phyloP scores from a whole-genome alignment of 179 eudicot species.

The Amaranthus tricolor region DNA sequence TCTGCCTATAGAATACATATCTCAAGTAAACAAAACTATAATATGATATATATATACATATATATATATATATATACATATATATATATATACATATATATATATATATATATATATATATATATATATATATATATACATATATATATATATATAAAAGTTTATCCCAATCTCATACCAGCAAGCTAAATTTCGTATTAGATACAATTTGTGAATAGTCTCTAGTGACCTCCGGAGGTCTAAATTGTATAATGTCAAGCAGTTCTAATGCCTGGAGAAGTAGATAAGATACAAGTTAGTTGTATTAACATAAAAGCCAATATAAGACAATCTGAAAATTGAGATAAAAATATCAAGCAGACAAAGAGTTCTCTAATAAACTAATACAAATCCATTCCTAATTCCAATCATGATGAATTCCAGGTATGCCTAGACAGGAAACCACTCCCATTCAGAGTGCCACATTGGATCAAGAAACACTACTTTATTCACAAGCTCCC shows the following conservation, averaged over 20 bases:
- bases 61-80: no score
- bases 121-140: no score
- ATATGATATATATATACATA: no score
- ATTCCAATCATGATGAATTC: background rate
- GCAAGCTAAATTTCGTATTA: constrained; percentile 56
- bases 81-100: no score
- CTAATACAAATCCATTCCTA: no score
- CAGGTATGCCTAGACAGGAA: background rate
- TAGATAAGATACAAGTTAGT: constrained; percentile 13
- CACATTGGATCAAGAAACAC: background rate
- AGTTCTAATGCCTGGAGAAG: constrained; percentile 69
- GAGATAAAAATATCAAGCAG: background rate
- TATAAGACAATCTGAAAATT: background rate
- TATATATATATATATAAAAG: background rate
- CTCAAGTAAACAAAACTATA: background rate
- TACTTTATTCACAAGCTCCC: background rate
- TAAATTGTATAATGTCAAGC: constrained; percentile 85
- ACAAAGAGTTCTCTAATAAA: background rate
- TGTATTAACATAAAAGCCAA: constrained; percentile 2
- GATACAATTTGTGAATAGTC: constrained; percentile 74
- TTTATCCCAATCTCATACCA: constrained; percentile 41
- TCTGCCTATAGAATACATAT: constrained; percentile 54
- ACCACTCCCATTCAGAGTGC: background rate
- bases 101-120: no score
- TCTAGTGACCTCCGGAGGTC: constrained; percentile 74